phyloP scores from a whole-genome alignment of 495 filamentous ascomycete genomes.

The Xylaria acuta region DNA sequence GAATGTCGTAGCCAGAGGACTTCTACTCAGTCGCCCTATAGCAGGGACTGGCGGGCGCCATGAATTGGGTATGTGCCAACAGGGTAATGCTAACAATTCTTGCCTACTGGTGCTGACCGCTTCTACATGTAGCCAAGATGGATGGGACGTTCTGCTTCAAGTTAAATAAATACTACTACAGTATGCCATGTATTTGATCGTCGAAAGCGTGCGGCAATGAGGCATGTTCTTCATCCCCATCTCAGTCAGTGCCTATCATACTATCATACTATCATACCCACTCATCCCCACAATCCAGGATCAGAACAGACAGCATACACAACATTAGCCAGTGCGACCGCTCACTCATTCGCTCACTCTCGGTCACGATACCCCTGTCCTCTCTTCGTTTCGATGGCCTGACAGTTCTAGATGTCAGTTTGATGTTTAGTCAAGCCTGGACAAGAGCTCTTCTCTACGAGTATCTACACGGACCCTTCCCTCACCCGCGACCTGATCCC shows the following conservation, averaged over 20 bases:
- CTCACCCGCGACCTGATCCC: background rate
- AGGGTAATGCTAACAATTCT: background rate
- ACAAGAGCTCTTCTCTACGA: background rate
- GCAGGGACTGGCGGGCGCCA: background rate
- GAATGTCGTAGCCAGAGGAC: background rate
- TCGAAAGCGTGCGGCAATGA: conserved; percentile 1
- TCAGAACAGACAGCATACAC: background rate
- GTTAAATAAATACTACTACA: background rate
- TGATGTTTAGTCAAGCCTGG: background rate
- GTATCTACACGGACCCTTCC: background rate
- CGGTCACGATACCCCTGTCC: conserved; percentile 2
- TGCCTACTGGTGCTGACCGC: background rate
- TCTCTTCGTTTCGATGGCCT: conserved; percentile 10
- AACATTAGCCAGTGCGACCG: conserved; percentile 6
- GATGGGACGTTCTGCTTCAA: background rate
- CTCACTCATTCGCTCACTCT: background rate
- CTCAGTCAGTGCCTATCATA: background rate
- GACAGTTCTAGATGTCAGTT: conserved; percentile 1
- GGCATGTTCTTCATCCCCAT: conserved; percentile 4
- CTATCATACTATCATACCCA: background rate
- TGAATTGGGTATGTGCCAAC: background rate
- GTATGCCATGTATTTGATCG: background rate
- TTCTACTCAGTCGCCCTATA: background rate
- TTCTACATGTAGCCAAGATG: background rate
- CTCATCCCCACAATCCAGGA: conserved; percentile 12